Evolutionary conservation across 2,329 filamentous ascomycete species (phyloP), one percentile per base, ranked within the genome.

Genomic region (Trichoderma koningiopsis): DNA sequence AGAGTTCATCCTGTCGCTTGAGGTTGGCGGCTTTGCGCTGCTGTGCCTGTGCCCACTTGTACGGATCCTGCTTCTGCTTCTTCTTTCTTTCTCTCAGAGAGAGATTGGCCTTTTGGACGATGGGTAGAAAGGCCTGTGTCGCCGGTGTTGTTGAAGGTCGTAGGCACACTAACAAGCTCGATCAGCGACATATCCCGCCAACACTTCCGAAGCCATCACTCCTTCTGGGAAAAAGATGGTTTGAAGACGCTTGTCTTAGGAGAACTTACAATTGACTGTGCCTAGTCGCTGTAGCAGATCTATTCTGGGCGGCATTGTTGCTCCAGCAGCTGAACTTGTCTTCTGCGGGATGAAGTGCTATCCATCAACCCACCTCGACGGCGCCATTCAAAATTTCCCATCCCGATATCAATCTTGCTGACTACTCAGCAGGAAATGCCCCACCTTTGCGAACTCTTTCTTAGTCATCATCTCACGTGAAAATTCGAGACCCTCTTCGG

Each of bases 1-100:
- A 80, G 68, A 98, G 86, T 72, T 89, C 88, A 71, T 88, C 85
- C 75, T 91, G 93, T 63, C 93, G 89, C 76, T 91, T 87, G 57
- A 95, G 79, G 77, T 97, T 97, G 73, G 91, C 92, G 13, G 91
- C 89, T 80, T 95, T 97, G 71, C 93, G 90, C 78, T 94, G 92
- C 75, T 91, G 88, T 37, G 92, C 90, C 80, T 96, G 93, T 3
- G 91, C 91, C 80, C 91, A 88, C 70, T 90, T 86, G 78, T 96
- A 97, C 0, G 94, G 94, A 75, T 98, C 93, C 77, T 88, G 87
- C 77, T 91, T 89, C 70, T 87, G 87, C 72, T 87, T 85, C 70
- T 87, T 86, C 78, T 89, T 89, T 81, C 87, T 87, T 73, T 92
- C 87, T 73, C 88, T 85, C 63, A 82, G 81, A 49, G 88, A 88